A percentile compares a stretch with the other conserved stretches of the same genome.
These are phyloP conservation scores for Buddleja alternifolia DNA, from an alignment of 257 asterid species.

Conservation along the genomic window DNA sequence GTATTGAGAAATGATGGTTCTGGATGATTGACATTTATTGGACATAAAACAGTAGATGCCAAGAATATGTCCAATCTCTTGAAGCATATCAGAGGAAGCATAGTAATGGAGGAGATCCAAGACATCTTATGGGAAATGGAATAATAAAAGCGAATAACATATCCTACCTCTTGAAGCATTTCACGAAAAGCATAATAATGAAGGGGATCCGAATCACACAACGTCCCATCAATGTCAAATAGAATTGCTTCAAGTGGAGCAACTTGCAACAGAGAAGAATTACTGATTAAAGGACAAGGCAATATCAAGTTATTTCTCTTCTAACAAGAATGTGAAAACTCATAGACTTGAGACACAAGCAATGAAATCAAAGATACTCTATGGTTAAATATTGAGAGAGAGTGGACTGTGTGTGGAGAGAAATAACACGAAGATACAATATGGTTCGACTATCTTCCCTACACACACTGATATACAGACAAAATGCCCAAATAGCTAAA, in stretches of 20 bases:
- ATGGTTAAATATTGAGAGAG: too few relatives aligned
- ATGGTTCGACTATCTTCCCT: too few relatives aligned
- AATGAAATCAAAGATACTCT: neutral
- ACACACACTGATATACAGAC: too few relatives aligned
- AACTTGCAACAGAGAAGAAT: constrained; percentile 54
- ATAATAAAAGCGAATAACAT: neutral
- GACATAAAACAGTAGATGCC: constrained; percentile 12
- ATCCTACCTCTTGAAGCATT: constrained; percentile 63
- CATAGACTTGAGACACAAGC: constrained; percentile 5
- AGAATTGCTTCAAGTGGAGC: constrained; percentile 96
- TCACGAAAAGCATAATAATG: constrained; percentile 66
- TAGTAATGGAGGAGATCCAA: too few relatives aligned
- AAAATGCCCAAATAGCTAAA: too few relatives aligned
- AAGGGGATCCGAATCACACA: constrained; percentile 92
- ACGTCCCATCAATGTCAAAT: constrained; percentile 91
- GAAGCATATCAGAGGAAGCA: constrained; percentile 78
- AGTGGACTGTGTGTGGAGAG: too few relatives aligned
- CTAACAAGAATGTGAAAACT: neutral
- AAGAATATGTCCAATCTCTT: constrained; percentile 46
- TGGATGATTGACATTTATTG: neutral
- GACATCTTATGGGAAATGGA: too few relatives aligned
- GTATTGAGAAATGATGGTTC: neutral
- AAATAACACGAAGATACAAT: too few relatives aligned
- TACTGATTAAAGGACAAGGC: constrained; percentile 48
- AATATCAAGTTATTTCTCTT: constrained; percentile 28